Percentiles rank a stretch among this genome's conserved stretches.
These are phyloP conservation scores for Baorangia bicolor DNA, from an alignment of 768 basidiomycete genomes.

Conservation along the genomic window DNA sequence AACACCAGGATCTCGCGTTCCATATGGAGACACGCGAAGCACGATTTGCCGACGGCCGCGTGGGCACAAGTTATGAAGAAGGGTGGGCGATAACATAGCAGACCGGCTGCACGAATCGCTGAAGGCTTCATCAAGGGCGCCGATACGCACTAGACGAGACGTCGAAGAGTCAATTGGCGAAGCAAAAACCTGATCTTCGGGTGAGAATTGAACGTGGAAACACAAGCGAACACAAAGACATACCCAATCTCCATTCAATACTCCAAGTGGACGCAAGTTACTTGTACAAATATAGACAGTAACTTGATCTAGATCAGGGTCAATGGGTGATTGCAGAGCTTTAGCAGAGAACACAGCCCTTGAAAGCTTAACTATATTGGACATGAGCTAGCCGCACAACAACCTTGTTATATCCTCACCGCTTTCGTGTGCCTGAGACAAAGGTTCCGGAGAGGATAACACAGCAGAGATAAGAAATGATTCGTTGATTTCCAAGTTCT, in stretches of 20 bases:
- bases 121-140: constrained; percentile 48
- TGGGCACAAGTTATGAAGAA: constrained; percentile 52
- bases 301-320: constrained; percentile 44
- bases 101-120: constrained; percentile 37
- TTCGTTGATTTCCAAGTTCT: constrained; percentile 68
- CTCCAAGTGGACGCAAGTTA: constrained; percentile 65
- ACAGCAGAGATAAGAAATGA: constrained; percentile 62
- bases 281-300: constrained; percentile 61
- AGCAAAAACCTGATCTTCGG: constrained; percentile 48
- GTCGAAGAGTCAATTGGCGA: constrained; percentile 34
- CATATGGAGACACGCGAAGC: constrained; percentile 59
- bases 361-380: not conserved
- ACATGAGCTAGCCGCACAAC: not conserved
- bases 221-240: constrained; percentile 9
- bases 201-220: not conserved
- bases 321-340: constrained; percentile 35
- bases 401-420: constrained; percentile 1
- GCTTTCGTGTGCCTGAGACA: constrained; percentile 3
- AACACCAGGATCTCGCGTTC: constrained; percentile 53
- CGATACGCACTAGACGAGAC: constrained; percentile 56
- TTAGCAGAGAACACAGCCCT: constrained; percentile 28
- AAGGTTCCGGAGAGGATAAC: constrained; percentile 24
- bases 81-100: constrained; percentile 41
- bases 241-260: constrained; percentile 81
- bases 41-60: constrained; percentile 31